Evolutionary conservation across 2,329 filamentous ascomycete species (phyloP), one percentile per base, ranked within the genome.

Genomic region (Pseudogymnoascus sp.): DNA sequence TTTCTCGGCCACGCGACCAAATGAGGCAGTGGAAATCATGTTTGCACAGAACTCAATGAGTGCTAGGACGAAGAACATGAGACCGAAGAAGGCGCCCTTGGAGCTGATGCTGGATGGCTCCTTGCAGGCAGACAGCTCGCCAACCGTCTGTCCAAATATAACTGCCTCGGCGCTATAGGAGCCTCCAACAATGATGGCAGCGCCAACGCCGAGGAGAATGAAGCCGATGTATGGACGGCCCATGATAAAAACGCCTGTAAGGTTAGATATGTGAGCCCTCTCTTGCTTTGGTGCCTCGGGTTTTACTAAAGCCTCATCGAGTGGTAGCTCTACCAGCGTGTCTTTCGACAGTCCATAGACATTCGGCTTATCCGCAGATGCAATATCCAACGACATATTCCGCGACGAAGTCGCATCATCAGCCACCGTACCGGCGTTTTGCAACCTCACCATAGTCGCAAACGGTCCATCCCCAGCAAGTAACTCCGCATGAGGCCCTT

Each of bases 21-120:
- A 81, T 21, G 73, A 71, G 0, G 75, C 76, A 71, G 77, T 79
- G 55, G 82, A 85, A 28, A 78, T 74, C 3, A 82, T 72, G 63
- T 89, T 86, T 64, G 81, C 82, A 39, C 82, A 75, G 65, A 86
- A 79, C 52, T 83, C 82, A 12, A 80, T 72, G 6, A 81, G 68
- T 2, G 78, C 76, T 9, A 84, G 71, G 9, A 79, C 69, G 62
- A 84, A 82, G 69, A 74, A 74, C 65, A 75, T 71, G 1, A 74
- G 62, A 35, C 70, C 78, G 26, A 69, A 75, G 59, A 75, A 71
- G 61, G 70, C 67, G 18, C 70, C 71, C 62, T 63, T 62, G 60
- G 58, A 35, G 45, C 67, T 38, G 65, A 66, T 33, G 66, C 57
- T n/a, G 56, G 64, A 38, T 26, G 34, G 33, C 45, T 61, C 57